Evolutionary conservation across 1,284 basidiomycete genomes (phyloP).

Genomic region (Athelia sp.): DNA sequence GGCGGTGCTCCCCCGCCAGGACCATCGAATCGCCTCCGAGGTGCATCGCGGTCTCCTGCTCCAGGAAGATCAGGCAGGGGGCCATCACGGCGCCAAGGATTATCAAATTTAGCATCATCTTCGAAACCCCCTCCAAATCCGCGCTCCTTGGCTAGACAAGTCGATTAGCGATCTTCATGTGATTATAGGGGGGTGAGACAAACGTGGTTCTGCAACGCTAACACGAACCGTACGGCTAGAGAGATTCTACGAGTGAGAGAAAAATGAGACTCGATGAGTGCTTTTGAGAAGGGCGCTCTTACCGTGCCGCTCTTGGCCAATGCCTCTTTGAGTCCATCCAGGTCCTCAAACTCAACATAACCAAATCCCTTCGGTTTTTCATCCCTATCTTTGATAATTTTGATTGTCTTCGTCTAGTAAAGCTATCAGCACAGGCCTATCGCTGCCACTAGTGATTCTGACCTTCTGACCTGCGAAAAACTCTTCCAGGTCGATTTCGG

Average conservation of each 20-base stretch:
- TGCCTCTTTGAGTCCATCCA: conserved; percentile 83
- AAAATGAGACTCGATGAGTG: conserved; percentile 6
- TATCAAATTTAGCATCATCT: conserved; percentile 72
- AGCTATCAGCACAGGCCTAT: too few species aligned
- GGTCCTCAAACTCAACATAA: conserved; percentile 88
- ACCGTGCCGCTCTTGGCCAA: conserved; percentile 64
- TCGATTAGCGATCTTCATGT: not conserved
- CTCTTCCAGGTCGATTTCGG: conserved; percentile 75
- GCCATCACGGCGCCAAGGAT: conserved; percentile 84
- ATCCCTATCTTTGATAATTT: conserved; percentile 88
- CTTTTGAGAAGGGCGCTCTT: conserved; percentile 24
- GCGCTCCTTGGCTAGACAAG: conserved; percentile 64
- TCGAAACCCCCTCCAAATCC: conserved; percentile 52
- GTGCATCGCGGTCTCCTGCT: conserved; percentile 46
- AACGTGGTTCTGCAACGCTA: conserved; percentile 93
- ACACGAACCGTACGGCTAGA: conserved; percentile 82
- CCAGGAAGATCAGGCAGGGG: conserved; percentile 65
- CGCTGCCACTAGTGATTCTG: conserved; percentile 13
- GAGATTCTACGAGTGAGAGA: conserved; percentile 48
- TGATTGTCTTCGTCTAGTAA: conserved; percentile 72
- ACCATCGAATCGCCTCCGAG: conserved; percentile 61
- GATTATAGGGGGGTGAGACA: conserved; percentile 31
- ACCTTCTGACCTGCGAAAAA: conserved; percentile 75
- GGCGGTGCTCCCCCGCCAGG: conserved; percentile 39
- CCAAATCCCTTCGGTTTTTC: conserved; percentile 98